These are phyloP conservation scores for Solanum raphanifolium DNA, from an alignment of 257 asterid species.

Conservation along the genomic window DNA sequence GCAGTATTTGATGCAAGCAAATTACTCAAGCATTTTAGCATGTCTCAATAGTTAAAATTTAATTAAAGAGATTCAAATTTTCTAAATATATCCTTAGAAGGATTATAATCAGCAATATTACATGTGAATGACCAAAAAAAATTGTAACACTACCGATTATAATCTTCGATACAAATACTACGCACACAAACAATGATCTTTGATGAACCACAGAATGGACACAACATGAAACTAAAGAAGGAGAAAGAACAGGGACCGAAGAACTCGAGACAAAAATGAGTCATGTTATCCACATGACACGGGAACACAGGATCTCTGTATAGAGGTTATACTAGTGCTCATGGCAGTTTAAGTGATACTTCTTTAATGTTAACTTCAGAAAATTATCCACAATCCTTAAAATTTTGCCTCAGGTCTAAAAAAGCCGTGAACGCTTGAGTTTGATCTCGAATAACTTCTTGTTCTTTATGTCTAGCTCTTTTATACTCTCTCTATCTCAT, in stretches of 20 bases:
- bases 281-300: neutral
- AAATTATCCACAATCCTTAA: neutral
- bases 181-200: neutral
- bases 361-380: neutral
- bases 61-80: neutral
- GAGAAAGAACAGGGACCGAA: neutral
- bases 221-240: neutral
- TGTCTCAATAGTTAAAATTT: neutral
- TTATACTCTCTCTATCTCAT: neutral
- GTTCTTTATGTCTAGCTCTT: neutral
- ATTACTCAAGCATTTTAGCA: neutral
- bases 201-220: neutral
- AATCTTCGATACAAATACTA: neutral
- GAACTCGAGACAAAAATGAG: neutral
- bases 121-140: neutral
- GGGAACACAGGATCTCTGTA: neutral
- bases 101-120: neutral
- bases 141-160: neutral
- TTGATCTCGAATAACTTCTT: neutral
- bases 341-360: neutral
- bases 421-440: neutral
- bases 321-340: neutral
- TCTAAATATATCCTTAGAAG: neutral
- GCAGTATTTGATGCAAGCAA: neutral
- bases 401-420: neutral